Conservation (phyloP, 2,329 filamentous ascomycete species). For the Alternaria sp. region DNA sequence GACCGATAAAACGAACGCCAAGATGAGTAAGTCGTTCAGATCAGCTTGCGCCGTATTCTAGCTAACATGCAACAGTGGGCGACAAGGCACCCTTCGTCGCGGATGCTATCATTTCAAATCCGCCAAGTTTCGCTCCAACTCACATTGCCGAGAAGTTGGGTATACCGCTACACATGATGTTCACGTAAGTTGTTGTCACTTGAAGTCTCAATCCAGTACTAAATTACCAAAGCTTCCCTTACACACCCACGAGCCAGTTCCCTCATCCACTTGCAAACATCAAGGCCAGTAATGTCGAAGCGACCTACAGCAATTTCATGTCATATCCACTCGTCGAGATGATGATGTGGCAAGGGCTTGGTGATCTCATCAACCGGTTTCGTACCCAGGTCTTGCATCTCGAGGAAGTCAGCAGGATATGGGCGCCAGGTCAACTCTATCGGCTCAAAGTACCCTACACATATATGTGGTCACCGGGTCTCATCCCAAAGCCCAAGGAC, state of each 20-base stretch:
- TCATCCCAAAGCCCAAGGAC: conserved; percentile 73
- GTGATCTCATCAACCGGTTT: conserved; percentile 80
- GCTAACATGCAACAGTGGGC: conserved; percentile 57
- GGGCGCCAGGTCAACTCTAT: conserved; percentile 78
- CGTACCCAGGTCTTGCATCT: conserved; percentile 73
- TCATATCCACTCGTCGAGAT: conserved; percentile 82
- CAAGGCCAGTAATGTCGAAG: conserved; percentile 75
- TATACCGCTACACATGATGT: conserved; percentile 84
- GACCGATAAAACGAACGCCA: conserved; percentile 65
- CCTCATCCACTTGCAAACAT: conserved; percentile 82
- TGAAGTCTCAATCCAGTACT: conserved; percentile 3
- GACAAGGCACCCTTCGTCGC: conserved; percentile 78
- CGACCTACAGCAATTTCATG: conserved; percentile 80
- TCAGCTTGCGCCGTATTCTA: too few relatives aligned
- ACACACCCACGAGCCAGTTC: conserved; percentile 77
- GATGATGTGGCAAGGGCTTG: conserved; percentile 72
- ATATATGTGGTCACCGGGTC: conserved; percentile 70
- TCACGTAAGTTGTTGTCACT: conserved; percentile 68
- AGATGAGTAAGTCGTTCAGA: conserved; percentile 59
- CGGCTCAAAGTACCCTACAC: conserved; percentile 78
- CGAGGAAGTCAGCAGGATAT: conserved; percentile 78
- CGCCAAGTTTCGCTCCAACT: conserved; percentile 79
- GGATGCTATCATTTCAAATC: conserved; percentile 82
- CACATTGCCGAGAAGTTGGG: conserved; percentile 79
- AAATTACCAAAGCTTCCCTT: conserved; percentile 66